A percentile compares a stretch with the other conserved stretches of the same genome.
Evolutionary conservation across 192 early-diverging fungal species (phyloP).

Genomic region (Coemansia sp.): DNA sequence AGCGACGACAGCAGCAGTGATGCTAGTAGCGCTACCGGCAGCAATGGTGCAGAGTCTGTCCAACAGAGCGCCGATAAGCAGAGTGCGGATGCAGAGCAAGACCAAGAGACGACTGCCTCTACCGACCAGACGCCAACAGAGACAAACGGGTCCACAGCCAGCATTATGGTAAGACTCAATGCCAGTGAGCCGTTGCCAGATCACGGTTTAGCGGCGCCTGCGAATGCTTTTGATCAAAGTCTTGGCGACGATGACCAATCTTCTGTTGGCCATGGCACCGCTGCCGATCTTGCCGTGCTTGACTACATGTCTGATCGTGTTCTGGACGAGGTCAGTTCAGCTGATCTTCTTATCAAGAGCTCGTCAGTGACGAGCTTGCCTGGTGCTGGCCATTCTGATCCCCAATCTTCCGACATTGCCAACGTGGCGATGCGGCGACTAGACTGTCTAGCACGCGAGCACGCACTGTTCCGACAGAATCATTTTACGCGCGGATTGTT

Average conservation of each 20-base stretch:
- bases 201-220: neutral
- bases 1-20: neutral
- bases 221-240: neutral
- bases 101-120: neutral
- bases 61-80: neutral
- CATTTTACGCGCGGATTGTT: constrained; percentile 39
- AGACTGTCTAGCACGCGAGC: constrained; percentile 39
- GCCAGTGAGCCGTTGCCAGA: neutral
- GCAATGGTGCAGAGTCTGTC: neutral
- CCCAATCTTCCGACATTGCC: neutral
- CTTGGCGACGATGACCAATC: neutral
- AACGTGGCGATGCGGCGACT: constrained; percentile 11
- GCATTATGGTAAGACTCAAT: neutral
- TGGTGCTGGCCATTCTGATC: neutral
- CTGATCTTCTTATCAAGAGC: constrained; percentile 5
- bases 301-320: constrained; percentile 43
- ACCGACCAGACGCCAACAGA: neutral
- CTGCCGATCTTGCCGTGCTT: constrained; percentile 37
- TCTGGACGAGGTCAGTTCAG: constrained; percentile 17
- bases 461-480: constrained; percentile 29
- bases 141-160: neutral
- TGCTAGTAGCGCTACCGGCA: neutral
- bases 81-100: neutral
- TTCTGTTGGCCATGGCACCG: constrained; percentile 7
- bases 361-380: neutral